phyloP scores from a whole-genome alignment of 306 rosid genomes.

The Pyrus pyrifolia region DNA sequence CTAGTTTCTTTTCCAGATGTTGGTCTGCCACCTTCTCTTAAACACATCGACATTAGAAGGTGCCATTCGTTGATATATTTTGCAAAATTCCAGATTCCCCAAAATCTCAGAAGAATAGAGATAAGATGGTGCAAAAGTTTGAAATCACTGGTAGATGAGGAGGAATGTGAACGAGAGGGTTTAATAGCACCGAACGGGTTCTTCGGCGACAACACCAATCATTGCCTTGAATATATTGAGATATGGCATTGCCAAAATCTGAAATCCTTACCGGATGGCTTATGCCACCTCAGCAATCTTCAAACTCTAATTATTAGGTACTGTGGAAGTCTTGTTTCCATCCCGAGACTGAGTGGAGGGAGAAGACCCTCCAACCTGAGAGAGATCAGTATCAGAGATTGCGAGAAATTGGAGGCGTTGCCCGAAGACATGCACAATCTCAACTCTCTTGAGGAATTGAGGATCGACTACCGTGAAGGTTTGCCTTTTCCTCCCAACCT shows the following conservation, averaged over 20 bases:
- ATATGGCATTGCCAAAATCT: fast-evolving
- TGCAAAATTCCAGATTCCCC: not conserved
- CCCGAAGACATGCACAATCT: slow-evolving; percentile 2
- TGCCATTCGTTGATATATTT: not conserved
- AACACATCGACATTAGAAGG: fast-evolving
- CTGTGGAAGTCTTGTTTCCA: not conserved
- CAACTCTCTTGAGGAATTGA: slow-evolving; percentile 2
- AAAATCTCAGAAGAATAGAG: not conserved
- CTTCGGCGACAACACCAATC: not conserved
- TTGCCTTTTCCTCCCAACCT: slow-evolving; percentile 15
- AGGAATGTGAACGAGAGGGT: not conserved
- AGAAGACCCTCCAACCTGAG: not conserved
- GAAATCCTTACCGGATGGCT: not conserved
- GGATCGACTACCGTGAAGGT: not conserved
- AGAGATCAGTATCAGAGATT: fast-evolving
- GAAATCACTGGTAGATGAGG: not conserved
- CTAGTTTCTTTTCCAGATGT: not conserved
- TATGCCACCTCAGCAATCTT: not conserved
- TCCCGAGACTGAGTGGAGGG: not conserved
- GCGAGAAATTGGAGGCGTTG: slow-evolving; percentile 4
- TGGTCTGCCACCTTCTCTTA: not conserved
- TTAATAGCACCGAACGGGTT: not conserved
- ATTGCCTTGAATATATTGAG: fast-evolving
- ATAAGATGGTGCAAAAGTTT: fast-evolving
- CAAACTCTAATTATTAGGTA: fast-evolving